Percentiles rank a stretch among this genome's conserved stretches.
These are phyloP conservation scores for Calycina herbarum DNA, from an alignment of 2,329 filamentous ascomycete genomes.

Conservation along the genomic window DNA sequence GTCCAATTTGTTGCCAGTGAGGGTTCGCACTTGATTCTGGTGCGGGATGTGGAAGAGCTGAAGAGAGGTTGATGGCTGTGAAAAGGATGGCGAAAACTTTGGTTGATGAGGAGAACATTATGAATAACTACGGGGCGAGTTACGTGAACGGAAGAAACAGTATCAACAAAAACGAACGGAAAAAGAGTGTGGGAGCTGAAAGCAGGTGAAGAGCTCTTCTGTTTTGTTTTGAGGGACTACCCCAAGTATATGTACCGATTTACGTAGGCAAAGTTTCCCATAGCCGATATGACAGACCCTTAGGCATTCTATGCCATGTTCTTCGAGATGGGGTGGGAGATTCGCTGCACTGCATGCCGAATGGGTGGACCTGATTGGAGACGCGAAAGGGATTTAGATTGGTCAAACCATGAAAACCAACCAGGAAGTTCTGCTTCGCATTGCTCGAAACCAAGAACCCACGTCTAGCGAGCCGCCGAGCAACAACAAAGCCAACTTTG, in stretches of 20 bases:
- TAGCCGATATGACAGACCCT: not conserved
- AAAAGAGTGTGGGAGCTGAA: not conserved
- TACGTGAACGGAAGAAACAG: not conserved
- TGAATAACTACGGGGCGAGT: constrained; percentile 2
- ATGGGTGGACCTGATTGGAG: not conserved
- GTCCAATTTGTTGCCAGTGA: constrained; percentile 8
- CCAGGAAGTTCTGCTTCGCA: not conserved
- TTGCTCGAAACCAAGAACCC: not conserved
- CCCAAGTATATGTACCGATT: not conserved
- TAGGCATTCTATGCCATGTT: not conserved
- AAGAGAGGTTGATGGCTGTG: constrained; percentile 12
- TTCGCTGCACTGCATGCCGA: not conserved
- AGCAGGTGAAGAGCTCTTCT: not conserved
- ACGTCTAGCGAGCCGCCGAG: constrained; percentile 10
- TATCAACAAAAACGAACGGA: constrained; percentile 1
- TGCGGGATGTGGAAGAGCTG: constrained; percentile 14
- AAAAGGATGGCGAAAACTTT: constrained; percentile 9
- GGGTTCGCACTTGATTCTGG: constrained; percentile 11
- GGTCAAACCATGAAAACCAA: not conserved
- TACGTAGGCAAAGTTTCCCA: not conserved
- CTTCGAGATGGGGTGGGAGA: not conserved
- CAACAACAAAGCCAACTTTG: constrained; percentile 5
- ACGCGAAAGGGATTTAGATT: not conserved
- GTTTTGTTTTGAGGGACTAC: not conserved
- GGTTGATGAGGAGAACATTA: constrained; percentile 15